Evolutionary conservation across 495 filamentous ascomycete species (phyloP).

Genomic region (Aspergillus baeticus): DNA sequence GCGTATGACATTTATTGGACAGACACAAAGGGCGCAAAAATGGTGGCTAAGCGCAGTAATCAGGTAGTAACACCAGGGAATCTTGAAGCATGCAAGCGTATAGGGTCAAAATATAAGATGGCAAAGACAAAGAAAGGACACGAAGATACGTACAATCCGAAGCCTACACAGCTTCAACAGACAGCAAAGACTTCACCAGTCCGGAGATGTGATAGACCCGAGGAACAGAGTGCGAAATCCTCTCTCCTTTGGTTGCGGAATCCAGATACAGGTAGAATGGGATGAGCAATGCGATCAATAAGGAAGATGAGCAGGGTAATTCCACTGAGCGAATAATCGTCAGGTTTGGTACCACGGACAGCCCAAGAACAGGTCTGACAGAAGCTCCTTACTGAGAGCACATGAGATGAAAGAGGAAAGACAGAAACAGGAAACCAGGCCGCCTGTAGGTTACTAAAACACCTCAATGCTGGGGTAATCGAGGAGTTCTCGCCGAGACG

Average conservation of each 20-base stretch:
- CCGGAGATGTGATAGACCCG: slow-evolving; percentile 16
- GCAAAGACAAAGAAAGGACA: slow-evolving; percentile 26
- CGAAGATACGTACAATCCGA: slow-evolving; percentile 49
- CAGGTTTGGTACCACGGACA: slow-evolving; percentile 14
- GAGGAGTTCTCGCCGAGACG: slow-evolving; percentile 11
- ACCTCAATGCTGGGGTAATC: slow-evolving; percentile 13
- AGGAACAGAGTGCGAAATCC: slow-evolving; percentile 17
- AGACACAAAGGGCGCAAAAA: slow-evolving; percentile 1
- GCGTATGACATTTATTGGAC: slow-evolving; percentile 19
- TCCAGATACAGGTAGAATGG: slow-evolving; percentile 39
- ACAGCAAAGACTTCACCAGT: slow-evolving; percentile 26
- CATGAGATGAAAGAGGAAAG: slow-evolving; percentile 13
- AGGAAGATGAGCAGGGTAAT: slow-evolving; percentile 17
- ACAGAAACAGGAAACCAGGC: slow-evolving; percentile 5
- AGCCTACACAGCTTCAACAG: slow-evolving; percentile 27
- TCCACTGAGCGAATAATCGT: slow-evolving; percentile 22
- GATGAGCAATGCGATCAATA: slow-evolving; percentile 16
- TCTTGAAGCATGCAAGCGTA: background rate
- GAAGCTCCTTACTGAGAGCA: slow-evolving; percentile 19
- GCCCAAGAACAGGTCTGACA: slow-evolving; percentile 19
- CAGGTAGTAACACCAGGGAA: slow-evolving; percentile 9
- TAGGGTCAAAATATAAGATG: slow-evolving; percentile 7
- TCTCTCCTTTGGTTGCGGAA: slow-evolving; percentile 19
- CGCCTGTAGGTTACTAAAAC: slow-evolving; percentile 10
- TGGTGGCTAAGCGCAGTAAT: background rate